phyloP scores from a whole-genome alignment of 2,329 filamentous ascomycete species.

The Annulohypoxylon truncatum region DNA sequence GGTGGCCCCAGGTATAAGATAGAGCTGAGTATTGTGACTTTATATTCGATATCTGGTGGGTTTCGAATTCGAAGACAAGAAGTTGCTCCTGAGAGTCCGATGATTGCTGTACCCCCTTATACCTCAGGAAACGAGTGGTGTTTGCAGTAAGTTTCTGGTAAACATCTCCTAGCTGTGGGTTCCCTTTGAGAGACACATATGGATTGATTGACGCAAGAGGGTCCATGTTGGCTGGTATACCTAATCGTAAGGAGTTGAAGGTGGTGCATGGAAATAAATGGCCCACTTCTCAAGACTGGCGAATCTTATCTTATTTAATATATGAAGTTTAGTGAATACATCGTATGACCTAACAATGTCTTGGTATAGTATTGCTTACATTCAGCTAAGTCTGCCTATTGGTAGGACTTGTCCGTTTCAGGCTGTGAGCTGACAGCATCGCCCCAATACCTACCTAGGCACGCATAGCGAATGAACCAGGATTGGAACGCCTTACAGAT shows the following conservation, averaged over 20 bases:
- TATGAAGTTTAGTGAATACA: background rate
- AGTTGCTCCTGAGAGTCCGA: background rate
- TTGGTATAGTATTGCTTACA: background rate
- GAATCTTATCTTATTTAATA: background rate
- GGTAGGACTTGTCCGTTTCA: background rate
- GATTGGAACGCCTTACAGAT: background rate
- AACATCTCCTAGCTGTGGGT: constrained; percentile 1
- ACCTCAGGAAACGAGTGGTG: constrained; percentile 25
- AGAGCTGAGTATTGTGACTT: constrained; percentile 27
- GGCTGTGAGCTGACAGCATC: constrained; percentile 16
- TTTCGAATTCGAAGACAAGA: constrained; percentile 26
- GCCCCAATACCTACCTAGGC: constrained; percentile 11
- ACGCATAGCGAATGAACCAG: background rate
- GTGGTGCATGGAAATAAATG: background rate
- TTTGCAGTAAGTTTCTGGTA: constrained; percentile 16
- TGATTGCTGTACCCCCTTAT: constrained; percentile 15
- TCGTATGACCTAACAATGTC: background rate
- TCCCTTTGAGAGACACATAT: constrained; percentile 25
- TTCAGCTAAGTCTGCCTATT: constrained; percentile 1
- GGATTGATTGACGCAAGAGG: constrained; percentile 31
- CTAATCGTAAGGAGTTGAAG: background rate
- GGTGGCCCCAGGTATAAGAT: constrained; percentile 33
- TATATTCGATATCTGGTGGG: background rate
- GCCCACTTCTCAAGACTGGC: background rate
- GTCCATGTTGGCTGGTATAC: constrained; percentile 2